A percentile compares a stretch with the other conserved stretches of the same genome.
Conservation (phyloP, 2,329 filamentous ascomycete genomes). For the Colletotrichum sp. region DNA sequence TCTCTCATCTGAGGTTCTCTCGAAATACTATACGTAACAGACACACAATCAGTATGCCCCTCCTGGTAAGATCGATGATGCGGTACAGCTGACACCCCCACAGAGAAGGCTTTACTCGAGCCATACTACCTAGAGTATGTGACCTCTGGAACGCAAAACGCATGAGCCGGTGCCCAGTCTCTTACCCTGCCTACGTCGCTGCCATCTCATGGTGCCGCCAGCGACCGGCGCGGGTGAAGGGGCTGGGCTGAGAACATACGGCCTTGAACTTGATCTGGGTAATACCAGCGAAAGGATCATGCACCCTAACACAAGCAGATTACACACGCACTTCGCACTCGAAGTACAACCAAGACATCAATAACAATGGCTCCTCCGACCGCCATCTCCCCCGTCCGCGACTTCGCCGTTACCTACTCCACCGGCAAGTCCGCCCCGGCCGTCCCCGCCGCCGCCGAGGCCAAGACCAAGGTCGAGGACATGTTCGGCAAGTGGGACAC, state of each 20-base stretch:
- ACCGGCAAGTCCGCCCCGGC: slow-evolving; percentile 38
- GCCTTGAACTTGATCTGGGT: slow-evolving; percentile 95
- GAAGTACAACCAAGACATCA: slow-evolving; percentile 18
- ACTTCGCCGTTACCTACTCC: slow-evolving; percentile 39
- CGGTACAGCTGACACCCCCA: neutral
- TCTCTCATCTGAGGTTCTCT: neutral
- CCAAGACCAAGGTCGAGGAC: slow-evolving; percentile 53
- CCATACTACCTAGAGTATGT: slow-evolving; percentile 7
- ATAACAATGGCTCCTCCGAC: slow-evolving; percentile 81
- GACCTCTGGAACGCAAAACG: slow-evolving; percentile 30
- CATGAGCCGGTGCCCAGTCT: slow-evolving; percentile 67
- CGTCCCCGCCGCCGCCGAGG: slow-evolving; percentile 50
- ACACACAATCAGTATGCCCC: slow-evolving; percentile 10
- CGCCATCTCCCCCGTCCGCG: slow-evolving; percentile 62
- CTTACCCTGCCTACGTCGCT: slow-evolving; percentile 15
- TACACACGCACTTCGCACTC: neutral
- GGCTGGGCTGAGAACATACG: slow-evolving; percentile 81
- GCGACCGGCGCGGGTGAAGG: slow-evolving; percentile 31
- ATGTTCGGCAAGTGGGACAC: slow-evolving; percentile 74
- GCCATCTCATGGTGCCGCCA: slow-evolving; percentile 15
- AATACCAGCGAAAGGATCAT: slow-evolving; percentile 99
- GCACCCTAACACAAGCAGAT: slow-evolving; percentile 43
- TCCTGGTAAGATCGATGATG: neutral
- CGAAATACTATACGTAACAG: neutral
- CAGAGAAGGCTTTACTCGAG: slow-evolving; percentile 2